Conservation (phyloP, 2,329 filamentous ascomycete species). For the Dryadomyces quercivorus region DNA sequence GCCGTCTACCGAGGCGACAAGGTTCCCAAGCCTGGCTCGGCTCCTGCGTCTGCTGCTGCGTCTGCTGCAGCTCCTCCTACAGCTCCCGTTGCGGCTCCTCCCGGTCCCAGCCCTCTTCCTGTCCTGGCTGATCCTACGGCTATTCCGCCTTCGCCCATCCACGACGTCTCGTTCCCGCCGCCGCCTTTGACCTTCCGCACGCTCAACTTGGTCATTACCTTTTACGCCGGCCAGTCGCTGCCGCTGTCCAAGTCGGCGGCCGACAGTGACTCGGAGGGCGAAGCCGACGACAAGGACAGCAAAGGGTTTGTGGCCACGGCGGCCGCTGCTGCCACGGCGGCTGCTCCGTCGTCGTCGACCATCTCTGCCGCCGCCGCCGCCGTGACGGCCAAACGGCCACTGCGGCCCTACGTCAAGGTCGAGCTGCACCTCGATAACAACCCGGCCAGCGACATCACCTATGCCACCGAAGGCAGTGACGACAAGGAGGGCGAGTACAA, state of each 20-base stretch:
- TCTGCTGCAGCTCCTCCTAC: neutral
- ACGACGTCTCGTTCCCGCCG: neutral
- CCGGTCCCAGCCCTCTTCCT: too few species aligned
- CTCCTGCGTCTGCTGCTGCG: neutral
- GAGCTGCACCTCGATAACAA: conserved; percentile 67
- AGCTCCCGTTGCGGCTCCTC: neutral
- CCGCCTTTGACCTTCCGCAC: conserved; percentile 22
- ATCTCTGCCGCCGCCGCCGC: neutral
- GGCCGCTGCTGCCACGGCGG: neutral
- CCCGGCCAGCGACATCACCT: conserved; percentile 3
- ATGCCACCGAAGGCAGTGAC: conserved; percentile 23
- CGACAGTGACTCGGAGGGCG: neutral
- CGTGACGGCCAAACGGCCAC: conserved; percentile 21
- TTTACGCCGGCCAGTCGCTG: conserved; percentile 66
- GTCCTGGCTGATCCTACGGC: neutral
- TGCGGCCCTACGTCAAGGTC: conserved; percentile 72
- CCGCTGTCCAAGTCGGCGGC: conserved; percentile 40
- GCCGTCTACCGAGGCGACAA: conserved; percentile 30
- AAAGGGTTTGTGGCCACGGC: neutral
- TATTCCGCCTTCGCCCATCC: neutral
- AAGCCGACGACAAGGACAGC: neutral
- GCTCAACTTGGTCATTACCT: conserved; percentile 58
- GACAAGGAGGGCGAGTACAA: conserved; percentile 43
- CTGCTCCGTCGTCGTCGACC: neutral
- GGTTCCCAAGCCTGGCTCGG: conserved; percentile 3